Conservation (phyloP, 2,329 filamentous ascomycete species). For the Hyphodiscus sp. region DNA sequence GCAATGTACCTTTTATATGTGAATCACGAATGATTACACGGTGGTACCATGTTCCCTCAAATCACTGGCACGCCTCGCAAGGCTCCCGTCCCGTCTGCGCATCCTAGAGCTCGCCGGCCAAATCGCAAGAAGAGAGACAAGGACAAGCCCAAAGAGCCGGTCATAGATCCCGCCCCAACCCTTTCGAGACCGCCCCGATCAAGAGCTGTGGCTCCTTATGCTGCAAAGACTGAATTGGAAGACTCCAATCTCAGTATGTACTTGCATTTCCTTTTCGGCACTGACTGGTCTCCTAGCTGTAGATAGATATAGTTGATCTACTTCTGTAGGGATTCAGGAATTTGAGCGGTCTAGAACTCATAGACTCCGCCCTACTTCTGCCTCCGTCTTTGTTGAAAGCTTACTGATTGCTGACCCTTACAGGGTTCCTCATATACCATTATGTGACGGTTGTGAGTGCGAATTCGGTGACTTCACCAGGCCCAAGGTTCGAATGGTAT, state of each 20-base stretch:
- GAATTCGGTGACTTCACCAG: conserved; percentile 12
- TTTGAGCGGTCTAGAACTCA: no score
- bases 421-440: conserved; percentile 16
- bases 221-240: conserved; percentile 8
- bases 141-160: not conserved
- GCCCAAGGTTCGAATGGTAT: conserved; percentile 21
- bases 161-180: not conserved
- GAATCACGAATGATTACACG: not conserved
- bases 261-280: no score
- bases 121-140: not conserved
- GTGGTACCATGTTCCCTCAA: not conserved
- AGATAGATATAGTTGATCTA: no score
- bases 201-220: conserved; percentile 14
- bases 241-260: conserved; percentile 10
- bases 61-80: not conserved
- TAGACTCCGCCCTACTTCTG: no score
- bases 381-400: no score
- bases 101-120: not conserved
- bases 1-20: not conserved
- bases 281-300: no score
- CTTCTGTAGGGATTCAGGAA: no score
- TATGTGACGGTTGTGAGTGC: conserved; percentile 16
- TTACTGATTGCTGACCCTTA: no score
- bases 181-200: conserved; percentile 6
- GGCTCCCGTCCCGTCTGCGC: not conserved